These are phyloP conservation scores for Thyridium curvatum DNA, from an alignment of 2,329 filamentous ascomycete species.

Conservation along the genomic window DNA sequence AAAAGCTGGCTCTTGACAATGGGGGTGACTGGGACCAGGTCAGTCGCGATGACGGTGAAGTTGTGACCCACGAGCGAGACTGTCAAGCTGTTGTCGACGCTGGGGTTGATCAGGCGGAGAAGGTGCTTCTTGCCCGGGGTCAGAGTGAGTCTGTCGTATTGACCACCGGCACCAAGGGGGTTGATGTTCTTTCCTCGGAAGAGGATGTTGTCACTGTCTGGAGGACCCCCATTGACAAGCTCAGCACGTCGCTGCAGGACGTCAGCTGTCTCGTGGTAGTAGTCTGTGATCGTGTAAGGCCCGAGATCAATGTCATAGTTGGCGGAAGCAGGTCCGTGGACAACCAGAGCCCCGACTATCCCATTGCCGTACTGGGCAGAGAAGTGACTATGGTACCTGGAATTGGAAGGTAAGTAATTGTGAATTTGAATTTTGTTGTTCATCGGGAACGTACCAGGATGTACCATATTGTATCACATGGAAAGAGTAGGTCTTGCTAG, in stretches of 20 bases:
- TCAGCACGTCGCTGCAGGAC: conserved; percentile 12
- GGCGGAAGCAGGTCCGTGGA: conserved; percentile 31
- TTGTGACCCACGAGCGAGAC: conserved; percentile 42
- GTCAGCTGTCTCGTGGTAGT: conserved; percentile 33
- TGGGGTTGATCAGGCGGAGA: conserved; percentile 42
- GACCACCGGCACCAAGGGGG: conserved; percentile 14
- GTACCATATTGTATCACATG: conserved; percentile 28
- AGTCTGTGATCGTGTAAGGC: conserved; percentile 43
- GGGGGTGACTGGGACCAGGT: conserved; percentile 44
- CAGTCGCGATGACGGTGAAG: conserved; percentile 41
- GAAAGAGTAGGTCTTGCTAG: conserved; percentile 26
- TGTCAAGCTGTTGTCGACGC: conserved; percentile 39
- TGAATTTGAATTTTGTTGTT: background rate
- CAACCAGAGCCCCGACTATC: conserved; percentile 40
- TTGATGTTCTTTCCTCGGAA: conserved; percentile 34
- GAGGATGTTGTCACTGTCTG: conserved; percentile 27
- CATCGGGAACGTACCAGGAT: conserved; percentile 18
- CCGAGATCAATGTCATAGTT: conserved; percentile 48
- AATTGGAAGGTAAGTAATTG: background rate
- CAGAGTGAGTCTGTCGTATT: conserved; percentile 23
- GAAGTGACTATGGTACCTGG: conserved; percentile 41
- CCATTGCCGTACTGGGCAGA: conserved; percentile 42
- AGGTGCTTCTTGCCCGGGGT: conserved; percentile 36
- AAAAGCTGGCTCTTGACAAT: conserved; percentile 42
- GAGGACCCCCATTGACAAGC: conserved; percentile 14